Conservation (phyloP, 1,284 basidiomycete species). For the Ceratobasidium sp. region DNA sequence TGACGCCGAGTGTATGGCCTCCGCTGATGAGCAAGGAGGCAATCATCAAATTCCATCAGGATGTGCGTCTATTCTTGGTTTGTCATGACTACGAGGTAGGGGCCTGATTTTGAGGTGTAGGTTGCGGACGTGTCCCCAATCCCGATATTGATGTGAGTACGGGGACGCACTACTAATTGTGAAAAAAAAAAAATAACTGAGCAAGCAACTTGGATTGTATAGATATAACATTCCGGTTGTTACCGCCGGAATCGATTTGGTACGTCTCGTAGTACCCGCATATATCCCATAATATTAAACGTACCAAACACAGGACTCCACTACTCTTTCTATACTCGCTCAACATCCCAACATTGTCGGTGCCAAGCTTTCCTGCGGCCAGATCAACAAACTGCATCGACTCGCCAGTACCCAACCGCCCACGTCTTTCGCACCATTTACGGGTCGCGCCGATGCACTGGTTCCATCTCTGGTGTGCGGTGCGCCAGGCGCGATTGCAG, state of each 20-base stretch:
- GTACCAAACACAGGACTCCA: conserved; percentile 14
- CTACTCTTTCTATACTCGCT: conserved; percentile 49
- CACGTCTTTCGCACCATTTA: conserved; percentile 50
- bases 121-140: conserved; percentile 49
- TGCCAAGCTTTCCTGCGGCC: conserved; percentile 51
- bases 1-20: conserved; percentile 50
- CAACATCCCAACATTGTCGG: conserved; percentile 50
- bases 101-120: neutral
- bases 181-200: too few relatives aligned
- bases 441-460: conserved; percentile 50
- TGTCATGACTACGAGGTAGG: too few relatives aligned
- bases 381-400: conserved; percentile 45
- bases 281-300: too few relatives aligned
- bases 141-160: conserved; percentile 47
- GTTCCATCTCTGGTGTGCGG: conserved; percentile 46
- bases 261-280: too few relatives aligned
- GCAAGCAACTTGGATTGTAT: too few relatives aligned
- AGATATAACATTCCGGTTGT: conserved; percentile 52
- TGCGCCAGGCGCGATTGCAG: conserved; percentile 56
- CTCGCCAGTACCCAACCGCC: conserved; percentile 35
- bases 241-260: conserved; percentile 34
- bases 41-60: conserved; percentile 73
- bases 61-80: conserved; percentile 59
- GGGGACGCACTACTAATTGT: too few relatives aligned
- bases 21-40: conserved; percentile 64